phyloP scores from a whole-genome alignment of 352 stramenopile genomes.

The Phytopythium boreale region DNA sequence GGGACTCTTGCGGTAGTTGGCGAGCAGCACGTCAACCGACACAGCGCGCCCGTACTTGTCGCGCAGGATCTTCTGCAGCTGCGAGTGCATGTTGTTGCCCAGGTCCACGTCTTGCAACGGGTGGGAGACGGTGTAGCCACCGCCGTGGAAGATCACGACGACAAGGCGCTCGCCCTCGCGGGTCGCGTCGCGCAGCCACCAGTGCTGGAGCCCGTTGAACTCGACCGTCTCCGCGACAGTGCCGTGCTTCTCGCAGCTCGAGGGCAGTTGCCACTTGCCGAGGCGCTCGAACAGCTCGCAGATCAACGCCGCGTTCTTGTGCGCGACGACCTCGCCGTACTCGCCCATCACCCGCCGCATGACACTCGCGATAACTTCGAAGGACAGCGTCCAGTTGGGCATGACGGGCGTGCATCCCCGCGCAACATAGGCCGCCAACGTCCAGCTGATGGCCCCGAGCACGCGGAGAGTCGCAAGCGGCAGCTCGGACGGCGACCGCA shows the following conservation, averaged over 20 bases:
- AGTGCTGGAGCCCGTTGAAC: constrained; percentile 30
- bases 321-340: constrained; percentile 22
- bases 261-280: constrained; percentile 18
- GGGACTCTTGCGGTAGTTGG: constrained; percentile 50
- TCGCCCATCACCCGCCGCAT: constrained; percentile 27
- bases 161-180: constrained; percentile 24
- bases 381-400: constrained; percentile 31
- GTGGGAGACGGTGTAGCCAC: constrained; percentile 30
- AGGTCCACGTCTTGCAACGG: constrained; percentile 20
- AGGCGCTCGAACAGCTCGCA: constrained; percentile 17
- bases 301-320: constrained; percentile 21
- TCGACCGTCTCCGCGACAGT: constrained; percentile 16
- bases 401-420: background rate
- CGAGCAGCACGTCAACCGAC: constrained; percentile 39
- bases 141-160: constrained; percentile 40
- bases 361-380: constrained; percentile 25
- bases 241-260: constrained; percentile 15
- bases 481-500: background rate
- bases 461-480: background rate
- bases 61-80: constrained; percentile 18
- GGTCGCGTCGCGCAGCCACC: constrained; percentile 26
- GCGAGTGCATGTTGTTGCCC: constrained; percentile 13
- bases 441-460: background rate
- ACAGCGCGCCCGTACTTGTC: constrained; percentile 15
- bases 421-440: background rate